Percentiles rank a stretch among this genome's conserved stretches.
Evolutionary conservation across 371 early-diverging fungal genomes (phyloP).

Genomic region (Actinomucor elegans): DNA sequence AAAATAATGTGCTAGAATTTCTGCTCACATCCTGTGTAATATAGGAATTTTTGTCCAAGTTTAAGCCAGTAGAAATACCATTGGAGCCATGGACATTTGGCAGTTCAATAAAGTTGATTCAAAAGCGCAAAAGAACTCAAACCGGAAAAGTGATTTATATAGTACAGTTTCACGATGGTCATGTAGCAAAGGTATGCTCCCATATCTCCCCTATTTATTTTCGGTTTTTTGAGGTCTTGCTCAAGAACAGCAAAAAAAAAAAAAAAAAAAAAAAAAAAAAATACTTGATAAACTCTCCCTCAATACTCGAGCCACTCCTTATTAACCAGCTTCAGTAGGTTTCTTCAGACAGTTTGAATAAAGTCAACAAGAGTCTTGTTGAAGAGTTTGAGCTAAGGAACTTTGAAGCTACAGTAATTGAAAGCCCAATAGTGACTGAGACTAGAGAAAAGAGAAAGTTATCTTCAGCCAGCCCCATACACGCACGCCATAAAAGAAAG

Average conservation of each 20-base stretch:
- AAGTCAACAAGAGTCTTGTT: not conserved
- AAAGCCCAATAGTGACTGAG: too few relatives aligned
- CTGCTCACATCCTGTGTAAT: too few relatives aligned
- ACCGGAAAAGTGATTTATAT: conserved; percentile 2
- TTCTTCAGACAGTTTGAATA: not conserved
- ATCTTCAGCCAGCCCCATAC: too few relatives aligned
- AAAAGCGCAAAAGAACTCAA: not conserved
- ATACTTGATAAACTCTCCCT: too few relatives aligned
- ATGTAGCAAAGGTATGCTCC: conserved; percentile 5
- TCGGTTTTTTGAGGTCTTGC: too few relatives aligned
- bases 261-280: too few relatives aligned
- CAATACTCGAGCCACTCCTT: too few relatives aligned
- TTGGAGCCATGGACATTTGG: not conserved
- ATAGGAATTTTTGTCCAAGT: too few relatives aligned
- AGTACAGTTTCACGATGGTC: conserved; percentile 9
- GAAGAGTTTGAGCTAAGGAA: conserved; percentile 7
- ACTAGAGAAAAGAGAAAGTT: too few relatives aligned
- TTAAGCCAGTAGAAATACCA: not conserved
- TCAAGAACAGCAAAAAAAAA: too few relatives aligned
- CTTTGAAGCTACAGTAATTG: not conserved
- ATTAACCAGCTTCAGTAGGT: not conserved
- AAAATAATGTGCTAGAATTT: too few relatives aligned
- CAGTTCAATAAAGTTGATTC: not conserved
- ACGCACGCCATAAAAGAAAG: too few relatives aligned
- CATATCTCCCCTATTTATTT: not conserved